Conservation (phyloP, 2,329 filamentous ascomycete genomes). For the Fusarium armeniacum region DNA sequence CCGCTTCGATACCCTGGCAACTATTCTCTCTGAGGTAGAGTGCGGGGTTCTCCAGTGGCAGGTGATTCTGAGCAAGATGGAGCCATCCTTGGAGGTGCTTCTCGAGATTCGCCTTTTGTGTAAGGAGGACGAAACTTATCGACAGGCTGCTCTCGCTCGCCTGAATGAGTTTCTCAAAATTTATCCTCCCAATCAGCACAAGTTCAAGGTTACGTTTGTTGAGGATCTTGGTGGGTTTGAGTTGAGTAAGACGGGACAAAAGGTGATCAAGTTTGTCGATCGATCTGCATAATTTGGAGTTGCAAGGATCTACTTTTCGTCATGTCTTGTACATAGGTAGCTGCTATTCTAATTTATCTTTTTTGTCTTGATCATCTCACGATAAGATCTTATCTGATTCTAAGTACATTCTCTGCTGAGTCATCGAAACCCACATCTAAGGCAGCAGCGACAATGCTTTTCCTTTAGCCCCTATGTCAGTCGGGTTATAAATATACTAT, state of each 20-base stretch:
- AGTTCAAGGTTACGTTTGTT: constrained; percentile 54
- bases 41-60: constrained; percentile 60
- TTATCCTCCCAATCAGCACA: constrained; percentile 50
- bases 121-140: constrained; percentile 9
- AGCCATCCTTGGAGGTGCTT: constrained; percentile 44
- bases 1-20: constrained; percentile 53
- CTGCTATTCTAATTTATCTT: neutral
- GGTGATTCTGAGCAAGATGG: constrained; percentile 53
- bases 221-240: constrained; percentile 53
- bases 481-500: neutral
- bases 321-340: neutral
- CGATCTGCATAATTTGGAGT: neutral
- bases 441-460: constrained; percentile 1
- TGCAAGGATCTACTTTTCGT: neutral
- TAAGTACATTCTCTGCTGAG: neutral
- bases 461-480: neutral
- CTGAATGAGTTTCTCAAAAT: constrained; percentile 45
- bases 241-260: constrained; percentile 45
- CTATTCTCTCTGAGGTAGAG: constrained; percentile 43
- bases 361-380: neutral
- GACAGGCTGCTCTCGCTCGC: constrained; percentile 38
- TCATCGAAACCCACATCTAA: neutral
- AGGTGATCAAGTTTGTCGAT: constrained; percentile 52
- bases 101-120: constrained; percentile 51
- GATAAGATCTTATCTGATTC: neutral